Evolutionary conservation across 768 basidiomycete genomes (phyloP).

Genomic region (Pulveroboletus ravenelii): DNA sequence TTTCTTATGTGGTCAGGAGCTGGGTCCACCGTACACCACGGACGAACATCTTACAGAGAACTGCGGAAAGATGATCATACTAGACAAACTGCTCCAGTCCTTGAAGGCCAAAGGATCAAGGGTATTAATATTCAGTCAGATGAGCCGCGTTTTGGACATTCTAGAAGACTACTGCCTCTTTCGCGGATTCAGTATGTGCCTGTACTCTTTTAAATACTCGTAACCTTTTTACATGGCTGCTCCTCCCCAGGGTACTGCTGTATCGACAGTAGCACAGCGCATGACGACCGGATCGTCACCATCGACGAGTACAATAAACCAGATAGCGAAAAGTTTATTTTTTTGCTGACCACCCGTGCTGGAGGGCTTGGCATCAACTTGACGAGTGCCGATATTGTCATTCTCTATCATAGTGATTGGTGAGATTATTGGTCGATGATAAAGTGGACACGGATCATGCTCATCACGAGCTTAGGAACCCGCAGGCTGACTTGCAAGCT

Average conservation of each 20-base stretch:
- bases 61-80: constrained; percentile 95
- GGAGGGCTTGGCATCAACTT: constrained; percentile 97
- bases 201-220: neutral
- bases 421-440: constrained; percentile 28
- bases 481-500: constrained; percentile 97
- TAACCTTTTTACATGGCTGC: constrained; percentile 1
- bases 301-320: constrained; percentile 99
- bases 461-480: constrained; percentile 62
- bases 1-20: constrained; percentile 54
- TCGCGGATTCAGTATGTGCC: constrained; percentile 70
- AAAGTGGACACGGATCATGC: neutral
- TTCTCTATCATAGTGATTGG: constrained; percentile 97
- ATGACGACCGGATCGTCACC: constrained; percentile 91
- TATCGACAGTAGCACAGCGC: constrained; percentile 92
- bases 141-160: constrained; percentile 95
- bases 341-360: constrained; percentile 92
- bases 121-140: constrained; percentile 96
- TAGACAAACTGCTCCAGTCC: constrained; percentile 83
- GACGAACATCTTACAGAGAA: constrained; percentile 95
- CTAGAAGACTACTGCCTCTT: constrained; percentile 97
- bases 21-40: constrained; percentile 96
- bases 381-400: constrained; percentile 91
- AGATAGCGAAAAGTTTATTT: constrained; percentile 92
- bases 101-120: constrained; percentile 95
- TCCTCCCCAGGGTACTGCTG: constrained; percentile 77